Evolutionary conservation across 2,329 filamentous ascomycete species (phyloP).

Genomic region (Sarocladium kiliense): DNA sequence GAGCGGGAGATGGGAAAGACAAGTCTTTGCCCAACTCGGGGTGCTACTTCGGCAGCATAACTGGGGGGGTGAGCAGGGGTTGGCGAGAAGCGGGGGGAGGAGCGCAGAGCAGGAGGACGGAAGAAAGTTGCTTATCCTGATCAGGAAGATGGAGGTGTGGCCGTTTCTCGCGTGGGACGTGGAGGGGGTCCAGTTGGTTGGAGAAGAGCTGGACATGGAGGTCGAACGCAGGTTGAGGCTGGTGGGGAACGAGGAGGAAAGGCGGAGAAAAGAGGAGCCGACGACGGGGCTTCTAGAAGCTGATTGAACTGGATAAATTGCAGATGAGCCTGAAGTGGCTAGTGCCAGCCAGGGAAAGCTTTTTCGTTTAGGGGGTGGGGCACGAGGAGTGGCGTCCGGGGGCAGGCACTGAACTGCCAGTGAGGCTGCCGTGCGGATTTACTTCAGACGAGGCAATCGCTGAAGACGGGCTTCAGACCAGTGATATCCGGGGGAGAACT

Average conservation of each 20-base stretch:
- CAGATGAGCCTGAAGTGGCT: slow-evolving; percentile 8
- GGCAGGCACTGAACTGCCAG: not conserved
- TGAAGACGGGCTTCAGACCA: not conserved
- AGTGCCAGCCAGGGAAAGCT: not conserved
- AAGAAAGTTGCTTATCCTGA: slow-evolving; percentile 1
- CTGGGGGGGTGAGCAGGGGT: slow-evolving; percentile 2
- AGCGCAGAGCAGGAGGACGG: not conserved
- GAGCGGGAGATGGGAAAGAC: slow-evolving; percentile 1
- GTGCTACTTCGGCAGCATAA: not conserved
- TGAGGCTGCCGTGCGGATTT: no score
- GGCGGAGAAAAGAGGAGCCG: slow-evolving; percentile 9
- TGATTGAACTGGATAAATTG: slow-evolving; percentile 9
- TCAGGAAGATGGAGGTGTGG: not conserved
- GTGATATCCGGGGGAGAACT: no score
- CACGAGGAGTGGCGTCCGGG: not conserved
- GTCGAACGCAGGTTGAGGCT: not conserved
- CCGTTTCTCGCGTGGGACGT: slow-evolving; percentile 5
- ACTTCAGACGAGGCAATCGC: not conserved
- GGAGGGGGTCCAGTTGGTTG: not conserved
- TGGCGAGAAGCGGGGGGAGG: not conserved
- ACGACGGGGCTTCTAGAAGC: slow-evolving; percentile 7
- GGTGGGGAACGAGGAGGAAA: not conserved
- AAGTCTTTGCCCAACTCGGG: slow-evolving; percentile 6
- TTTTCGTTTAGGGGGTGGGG: not conserved
- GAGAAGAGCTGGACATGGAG: not conserved